These are phyloP conservation scores for Podospora sp. DNA, from an alignment of 495 filamentous ascomycete genomes.

Conservation along the genomic window DNA sequence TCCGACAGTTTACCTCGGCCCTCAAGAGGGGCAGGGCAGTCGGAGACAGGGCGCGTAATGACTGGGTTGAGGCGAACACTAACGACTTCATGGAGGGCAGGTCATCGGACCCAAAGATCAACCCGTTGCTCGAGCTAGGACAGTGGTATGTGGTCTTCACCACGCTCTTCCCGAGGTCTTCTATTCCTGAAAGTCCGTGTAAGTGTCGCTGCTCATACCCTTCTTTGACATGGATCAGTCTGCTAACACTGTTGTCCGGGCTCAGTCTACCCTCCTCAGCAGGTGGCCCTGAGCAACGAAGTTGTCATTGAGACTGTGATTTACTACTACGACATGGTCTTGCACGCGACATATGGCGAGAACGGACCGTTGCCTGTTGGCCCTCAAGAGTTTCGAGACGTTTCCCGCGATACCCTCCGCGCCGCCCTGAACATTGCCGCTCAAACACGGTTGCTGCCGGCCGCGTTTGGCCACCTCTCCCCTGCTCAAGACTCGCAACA, in stretches of 20 bases:
- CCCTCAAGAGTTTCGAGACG: neutral
- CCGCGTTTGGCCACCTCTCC: neutral
- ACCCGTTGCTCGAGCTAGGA: neutral
- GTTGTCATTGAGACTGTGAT: neutral
- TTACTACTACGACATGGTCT: neutral
- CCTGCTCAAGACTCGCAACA: neutral
- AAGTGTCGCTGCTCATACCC: neutral
- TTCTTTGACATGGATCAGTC: neutral
- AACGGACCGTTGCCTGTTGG: neutral
- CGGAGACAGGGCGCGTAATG: neutral
- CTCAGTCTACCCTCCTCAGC: neutral
- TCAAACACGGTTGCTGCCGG: neutral
- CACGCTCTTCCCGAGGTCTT: neutral
- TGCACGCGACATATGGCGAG: neutral
- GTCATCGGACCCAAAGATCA: neutral
- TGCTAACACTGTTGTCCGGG: no score
- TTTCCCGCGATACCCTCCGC: neutral
- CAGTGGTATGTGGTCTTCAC: conserved; percentile 3
- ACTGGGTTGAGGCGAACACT: neutral
- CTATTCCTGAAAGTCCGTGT: neutral
- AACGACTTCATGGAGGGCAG: neutral
- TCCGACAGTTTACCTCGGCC: neutral
- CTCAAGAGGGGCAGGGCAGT: neutral
- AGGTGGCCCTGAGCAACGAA: neutral
- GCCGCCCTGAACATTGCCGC: neutral